A percentile compares a stretch with the other conserved stretches of the same genome.
Evolutionary conservation across 345 rosid genomes (phyloP).

Genomic region (Murraya koenigii): DNA sequence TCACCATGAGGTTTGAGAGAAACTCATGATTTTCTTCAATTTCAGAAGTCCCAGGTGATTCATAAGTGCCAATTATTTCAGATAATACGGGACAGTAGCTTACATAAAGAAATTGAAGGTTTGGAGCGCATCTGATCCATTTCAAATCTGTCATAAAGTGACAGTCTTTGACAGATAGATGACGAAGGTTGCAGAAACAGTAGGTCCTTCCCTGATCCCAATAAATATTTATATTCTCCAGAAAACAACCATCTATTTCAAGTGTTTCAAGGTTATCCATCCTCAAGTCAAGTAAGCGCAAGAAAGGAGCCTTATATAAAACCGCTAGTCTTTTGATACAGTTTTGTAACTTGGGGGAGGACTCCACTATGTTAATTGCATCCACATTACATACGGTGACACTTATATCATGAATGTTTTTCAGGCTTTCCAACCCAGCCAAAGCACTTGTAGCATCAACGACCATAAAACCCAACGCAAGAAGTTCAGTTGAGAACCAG

Average conservation of each 20-base stretch:
- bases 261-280: neutral
- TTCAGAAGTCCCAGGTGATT: neutral
- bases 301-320: too few species aligned
- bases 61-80: neutral
- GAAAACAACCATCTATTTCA: neutral
- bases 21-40: neutral
- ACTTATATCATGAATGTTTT: neutral
- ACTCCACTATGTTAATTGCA: accelerated
- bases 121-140: neutral
- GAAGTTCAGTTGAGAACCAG: neutral
- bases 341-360: neutral
- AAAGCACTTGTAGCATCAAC: neutral
- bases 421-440: neutral
- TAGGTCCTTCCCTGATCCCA: neutral
- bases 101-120: neutral
- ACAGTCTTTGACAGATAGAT: neutral
- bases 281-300: neutral
- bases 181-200: neutral
- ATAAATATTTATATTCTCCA: neutral
- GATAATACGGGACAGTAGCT: neutral
- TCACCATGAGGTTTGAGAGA: neutral
- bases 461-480: neutral
- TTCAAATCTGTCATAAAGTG: neutral
- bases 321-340: neutral
- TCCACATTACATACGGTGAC: accelerated